phyloP scores from a whole-genome alignment of 495 filamentous ascomycete species.

The Immersiella caudata region DNA sequence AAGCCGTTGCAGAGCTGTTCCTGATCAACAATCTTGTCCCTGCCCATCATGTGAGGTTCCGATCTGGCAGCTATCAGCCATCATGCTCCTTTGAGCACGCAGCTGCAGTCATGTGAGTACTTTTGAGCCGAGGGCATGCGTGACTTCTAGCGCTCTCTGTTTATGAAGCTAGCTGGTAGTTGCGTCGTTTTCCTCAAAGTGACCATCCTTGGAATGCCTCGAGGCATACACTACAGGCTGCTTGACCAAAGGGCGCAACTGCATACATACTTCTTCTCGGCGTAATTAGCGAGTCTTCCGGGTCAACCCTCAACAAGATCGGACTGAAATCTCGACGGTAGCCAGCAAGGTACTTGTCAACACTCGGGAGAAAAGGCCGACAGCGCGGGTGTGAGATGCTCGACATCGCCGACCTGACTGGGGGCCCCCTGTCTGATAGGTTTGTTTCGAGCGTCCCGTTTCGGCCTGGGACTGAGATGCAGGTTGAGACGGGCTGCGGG shows the following conservation, averaged over 20 bases:
- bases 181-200: neutral
- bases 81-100: neutral
- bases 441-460: slow-evolving; percentile 27
- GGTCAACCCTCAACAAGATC: neutral
- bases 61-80: slow-evolving; percentile 5
- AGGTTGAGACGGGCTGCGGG: neutral
- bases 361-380: slow-evolving; percentile 1
- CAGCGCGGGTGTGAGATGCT: slow-evolving; percentile 12
- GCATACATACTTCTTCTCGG: slow-evolving; percentile 24
- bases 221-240: neutral
- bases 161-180: neutral
- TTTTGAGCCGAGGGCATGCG: neutral
- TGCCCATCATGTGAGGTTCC: slow-evolving; percentile 21
- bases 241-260: slow-evolving; percentile 15
- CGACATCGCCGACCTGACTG: slow-evolving; percentile 32
- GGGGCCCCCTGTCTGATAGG: slow-evolving; percentile 20
- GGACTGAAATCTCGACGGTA: neutral
- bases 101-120: slow-evolving; percentile 11
- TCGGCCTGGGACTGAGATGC: slow-evolving; percentile 13
- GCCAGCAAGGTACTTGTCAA: slow-evolving; percentile 1
- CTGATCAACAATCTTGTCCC: slow-evolving; percentile 24
- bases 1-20: slow-evolving; percentile 14
- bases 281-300: slow-evolving; percentile 13
- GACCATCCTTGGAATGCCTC: neutral
- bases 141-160: too few species aligned